Evolutionary conservation across 129 eudicot species (phyloP).

Genomic region (Flaveria sonorensis): DNA sequence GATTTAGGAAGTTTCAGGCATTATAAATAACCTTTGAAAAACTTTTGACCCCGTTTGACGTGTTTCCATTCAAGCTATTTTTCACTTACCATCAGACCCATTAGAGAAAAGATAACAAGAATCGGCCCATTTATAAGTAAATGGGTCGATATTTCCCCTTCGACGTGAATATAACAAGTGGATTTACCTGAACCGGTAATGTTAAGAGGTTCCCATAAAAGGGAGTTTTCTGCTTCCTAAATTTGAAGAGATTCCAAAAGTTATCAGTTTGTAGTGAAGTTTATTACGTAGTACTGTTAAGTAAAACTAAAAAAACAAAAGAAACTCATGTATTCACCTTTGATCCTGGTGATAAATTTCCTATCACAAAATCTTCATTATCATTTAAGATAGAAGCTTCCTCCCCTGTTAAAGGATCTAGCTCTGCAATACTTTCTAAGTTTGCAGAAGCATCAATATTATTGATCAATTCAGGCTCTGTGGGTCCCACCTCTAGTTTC

Average conservation of each 20-base stretch:
- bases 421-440: constrained; percentile 27
- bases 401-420: constrained; percentile 47
- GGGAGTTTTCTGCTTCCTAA: constrained; percentile 50
- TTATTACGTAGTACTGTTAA: neutral
- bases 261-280: constrained; percentile 5
- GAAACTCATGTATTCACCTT: constrained; percentile 38
- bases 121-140: neutral
- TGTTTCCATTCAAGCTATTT: neutral
- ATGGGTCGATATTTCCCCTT: neutral
- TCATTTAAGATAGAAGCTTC: constrained; percentile 44
- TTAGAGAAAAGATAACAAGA: neutral
- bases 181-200: constrained; percentile 51
- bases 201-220: constrained; percentile 44
- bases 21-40: neutral
- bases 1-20: neutral
- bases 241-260: constrained; percentile 8
- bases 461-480: constrained; percentile 27
- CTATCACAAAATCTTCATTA: constrained; percentile 36
- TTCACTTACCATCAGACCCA: neutral
- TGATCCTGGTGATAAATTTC: constrained; percentile 33
- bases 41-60: neutral
- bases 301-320: neutral
- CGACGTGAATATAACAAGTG: constrained; percentile 3
- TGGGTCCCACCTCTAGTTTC: constrained; percentile 27
- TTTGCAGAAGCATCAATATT: constrained; percentile 17